A percentile compares a stretch with the other conserved stretches of the same genome.
Evolutionary conservation across 352 stramenopile species (phyloP).

Genomic region (Pilasporangium apinafurcum): DNA sequence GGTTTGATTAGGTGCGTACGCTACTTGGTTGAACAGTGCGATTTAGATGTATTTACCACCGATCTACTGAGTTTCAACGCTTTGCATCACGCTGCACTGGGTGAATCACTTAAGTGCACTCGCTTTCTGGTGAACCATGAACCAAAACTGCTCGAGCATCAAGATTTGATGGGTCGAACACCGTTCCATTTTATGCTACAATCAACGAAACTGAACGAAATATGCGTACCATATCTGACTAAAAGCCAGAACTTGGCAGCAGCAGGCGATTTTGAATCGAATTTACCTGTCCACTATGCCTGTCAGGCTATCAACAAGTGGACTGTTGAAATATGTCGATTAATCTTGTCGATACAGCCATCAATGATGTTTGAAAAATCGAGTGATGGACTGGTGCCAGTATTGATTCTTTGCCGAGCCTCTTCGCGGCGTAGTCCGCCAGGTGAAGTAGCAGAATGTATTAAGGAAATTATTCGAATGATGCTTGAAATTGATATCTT

Average conservation of each 20-base stretch:
- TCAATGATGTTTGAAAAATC: conserved; percentile 27
- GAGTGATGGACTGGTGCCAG: conserved; percentile 24
- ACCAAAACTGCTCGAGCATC: conserved; percentile 32
- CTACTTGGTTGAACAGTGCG: conserved; percentile 31
- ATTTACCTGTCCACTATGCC: conserved; percentile 58
- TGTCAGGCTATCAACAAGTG: conserved; percentile 38
- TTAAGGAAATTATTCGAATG: conserved; percentile 28
- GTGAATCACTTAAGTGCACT: conserved; percentile 25
- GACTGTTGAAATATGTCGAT: conserved; percentile 35
- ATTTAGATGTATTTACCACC: conserved; percentile 40
- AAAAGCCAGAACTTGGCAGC: conserved; percentile 24
- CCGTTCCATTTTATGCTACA: conserved; percentile 54
- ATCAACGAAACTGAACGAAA: conserved; percentile 30
- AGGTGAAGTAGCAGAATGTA: conserved; percentile 10
- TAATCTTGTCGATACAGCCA: conserved; percentile 36
- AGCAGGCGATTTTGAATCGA: conserved; percentile 33
- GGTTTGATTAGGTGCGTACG: conserved; percentile 29
- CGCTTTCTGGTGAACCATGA: conserved; percentile 31
- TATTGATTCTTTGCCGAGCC: conserved; percentile 48
- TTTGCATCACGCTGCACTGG: conserved; percentile 45
- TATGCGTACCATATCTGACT: conserved; percentile 34
- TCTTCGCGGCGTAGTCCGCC: background rate
- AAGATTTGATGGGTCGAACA: conserved; percentile 44
- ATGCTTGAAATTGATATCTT: conserved; percentile 62
- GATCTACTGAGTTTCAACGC: conserved; percentile 41